These are phyloP conservation scores for Jaltomata sinuosa DNA, from an alignment of 257 asterid genomes.

Conservation along the genomic window DNA sequence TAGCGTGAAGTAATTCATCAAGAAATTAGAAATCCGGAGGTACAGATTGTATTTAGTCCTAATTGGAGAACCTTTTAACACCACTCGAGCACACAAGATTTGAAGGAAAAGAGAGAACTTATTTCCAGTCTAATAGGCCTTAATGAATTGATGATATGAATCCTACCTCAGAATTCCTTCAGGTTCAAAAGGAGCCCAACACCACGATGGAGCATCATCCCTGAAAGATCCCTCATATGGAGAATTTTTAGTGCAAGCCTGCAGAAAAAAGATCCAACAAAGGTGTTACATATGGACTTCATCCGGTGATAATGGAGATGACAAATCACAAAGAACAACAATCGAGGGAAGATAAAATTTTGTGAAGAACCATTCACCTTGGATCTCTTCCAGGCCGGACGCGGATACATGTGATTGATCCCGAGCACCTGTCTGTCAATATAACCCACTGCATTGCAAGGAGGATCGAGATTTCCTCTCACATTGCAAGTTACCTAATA, in stretches of 20 bases:
- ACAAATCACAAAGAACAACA: not conserved
- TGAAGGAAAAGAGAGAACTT: not conserved
- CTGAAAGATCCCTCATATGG: constrained; percentile 60
- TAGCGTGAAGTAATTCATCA: too few relatives aligned
- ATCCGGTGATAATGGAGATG: not conserved
- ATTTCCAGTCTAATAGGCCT: not conserved
- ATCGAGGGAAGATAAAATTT: not conserved
- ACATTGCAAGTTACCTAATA: constrained; percentile 47
- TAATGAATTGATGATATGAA: not conserved
- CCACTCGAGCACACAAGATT: not conserved
- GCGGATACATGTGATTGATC: constrained; percentile 60
- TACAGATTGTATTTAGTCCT: not conserved
- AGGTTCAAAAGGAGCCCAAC: constrained; percentile 74
- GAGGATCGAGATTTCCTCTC: constrained; percentile 57
- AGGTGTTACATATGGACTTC: not conserved
- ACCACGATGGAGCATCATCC: constrained; percentile 66
- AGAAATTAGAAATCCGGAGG: not conserved
- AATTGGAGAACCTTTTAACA: not conserved
- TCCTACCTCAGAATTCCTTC: constrained; percentile 73
- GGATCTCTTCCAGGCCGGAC: constrained; percentile 81
- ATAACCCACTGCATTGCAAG: constrained; percentile 78
- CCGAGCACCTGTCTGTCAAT: constrained; percentile 62
- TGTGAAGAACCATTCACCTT: constrained; percentile 23
- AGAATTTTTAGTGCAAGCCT: constrained; percentile 58
- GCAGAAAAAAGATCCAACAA: constrained; percentile 8